Conservation (phyloP, 148 eudicot species). For the Amaranthus hypochondriacus region DNA sequence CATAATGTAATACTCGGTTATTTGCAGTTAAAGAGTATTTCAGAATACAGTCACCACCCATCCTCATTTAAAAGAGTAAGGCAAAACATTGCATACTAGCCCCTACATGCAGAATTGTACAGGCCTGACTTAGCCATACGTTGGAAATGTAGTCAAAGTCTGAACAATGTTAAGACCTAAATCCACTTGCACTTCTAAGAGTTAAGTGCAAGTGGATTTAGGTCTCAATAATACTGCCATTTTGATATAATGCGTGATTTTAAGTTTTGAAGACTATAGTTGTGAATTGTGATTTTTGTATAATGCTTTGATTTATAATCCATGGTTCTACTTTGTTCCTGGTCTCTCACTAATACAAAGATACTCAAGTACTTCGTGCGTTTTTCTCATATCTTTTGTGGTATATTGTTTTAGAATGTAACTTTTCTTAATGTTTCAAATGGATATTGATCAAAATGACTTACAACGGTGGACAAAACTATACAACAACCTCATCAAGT, state of each 20-base stretch:
- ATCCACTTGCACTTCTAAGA: not conserved
- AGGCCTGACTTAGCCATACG: not conserved
- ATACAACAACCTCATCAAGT: too few species aligned
- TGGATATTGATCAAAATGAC: too few species aligned
- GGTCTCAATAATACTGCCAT: too few species aligned
- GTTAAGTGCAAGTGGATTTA: too few species aligned
- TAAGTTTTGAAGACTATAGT: too few species aligned
- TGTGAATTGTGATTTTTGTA: too few species aligned
- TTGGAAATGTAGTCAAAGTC: not conserved
- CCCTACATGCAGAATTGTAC: not conserved
- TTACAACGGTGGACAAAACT: too few species aligned
- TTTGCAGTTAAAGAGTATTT: not conserved
- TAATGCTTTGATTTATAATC: not conserved
- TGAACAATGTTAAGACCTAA: not conserved
- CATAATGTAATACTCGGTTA: not conserved
- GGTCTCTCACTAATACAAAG: not conserved
- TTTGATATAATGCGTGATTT: too few species aligned
- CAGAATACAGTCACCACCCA: not conserved
- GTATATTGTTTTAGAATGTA: too few species aligned
- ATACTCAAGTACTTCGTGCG: not conserved
- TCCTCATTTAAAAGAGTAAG: not conserved
- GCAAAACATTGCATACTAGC: not conserved
- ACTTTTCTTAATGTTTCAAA: too few species aligned
- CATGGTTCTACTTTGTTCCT: not conserved
- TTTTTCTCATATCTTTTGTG: too few species aligned